Conservation (phyloP, 148 eudicot species). For the Rhododendron molle region DNA sequence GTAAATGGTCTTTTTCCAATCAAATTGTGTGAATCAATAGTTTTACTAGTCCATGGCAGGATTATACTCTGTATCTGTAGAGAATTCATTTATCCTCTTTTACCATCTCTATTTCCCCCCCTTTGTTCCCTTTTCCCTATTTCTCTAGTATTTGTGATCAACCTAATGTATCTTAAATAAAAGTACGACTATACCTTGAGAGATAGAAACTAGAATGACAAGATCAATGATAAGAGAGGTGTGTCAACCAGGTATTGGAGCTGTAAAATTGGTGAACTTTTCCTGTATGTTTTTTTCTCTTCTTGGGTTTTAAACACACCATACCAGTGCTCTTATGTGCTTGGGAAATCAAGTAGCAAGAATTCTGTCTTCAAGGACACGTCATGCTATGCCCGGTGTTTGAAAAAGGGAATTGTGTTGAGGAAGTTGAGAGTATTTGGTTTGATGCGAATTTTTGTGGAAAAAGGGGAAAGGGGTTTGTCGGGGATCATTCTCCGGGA, state of each 20-base stretch:
- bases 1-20: neutral
- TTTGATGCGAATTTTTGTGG: neutral
- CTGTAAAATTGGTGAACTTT: neutral
- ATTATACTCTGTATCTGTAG: neutral
- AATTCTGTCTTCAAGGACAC: neutral
- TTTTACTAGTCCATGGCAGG: slow-evolving; percentile 1
- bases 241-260: neutral
- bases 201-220: neutral
- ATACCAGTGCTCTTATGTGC: neutral
- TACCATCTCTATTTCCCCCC: neutral
- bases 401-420: neutral
- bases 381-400: neutral
- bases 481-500: neutral
- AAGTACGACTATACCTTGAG: neutral
- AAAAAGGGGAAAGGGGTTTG: no score
- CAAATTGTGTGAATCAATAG: slow-evolving; percentile 15
- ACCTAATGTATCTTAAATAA: neutral
- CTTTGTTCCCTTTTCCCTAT: neutral
- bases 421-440: neutral
- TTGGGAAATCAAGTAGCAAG: neutral
- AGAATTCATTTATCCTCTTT: neutral
- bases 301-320: neutral
- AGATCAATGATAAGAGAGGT: neutral
- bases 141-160: neutral
- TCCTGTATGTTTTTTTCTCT: neutral